Percentiles rank a stretch among this genome's conserved stretches.
Evolutionary conservation across 1,284 basidiomycete genomes (phyloP).

Genomic region (Ganoderma lingzhi): DNA sequence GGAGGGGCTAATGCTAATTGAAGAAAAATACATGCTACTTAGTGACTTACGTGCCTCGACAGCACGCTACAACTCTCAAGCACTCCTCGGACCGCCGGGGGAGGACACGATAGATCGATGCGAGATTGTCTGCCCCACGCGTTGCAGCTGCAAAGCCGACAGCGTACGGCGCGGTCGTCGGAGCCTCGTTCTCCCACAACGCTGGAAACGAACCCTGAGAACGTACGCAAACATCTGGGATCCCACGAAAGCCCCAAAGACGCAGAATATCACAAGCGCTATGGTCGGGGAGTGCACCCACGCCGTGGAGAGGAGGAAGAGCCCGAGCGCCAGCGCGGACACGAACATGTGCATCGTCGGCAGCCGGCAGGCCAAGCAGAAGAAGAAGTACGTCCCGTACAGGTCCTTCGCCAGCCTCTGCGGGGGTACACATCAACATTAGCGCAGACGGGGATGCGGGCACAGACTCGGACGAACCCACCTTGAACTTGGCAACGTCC

Average conservation of each 20-base stretch:
- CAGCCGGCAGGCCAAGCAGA: slow-evolving; percentile 67
- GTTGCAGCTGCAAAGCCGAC: neutral
- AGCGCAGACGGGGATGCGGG: neutral
- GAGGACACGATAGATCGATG: neutral
- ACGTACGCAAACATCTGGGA: slow-evolving; percentile 72
- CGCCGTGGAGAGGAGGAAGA: slow-evolving; percentile 69
- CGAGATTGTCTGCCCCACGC: neutral
- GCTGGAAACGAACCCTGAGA: neutral
- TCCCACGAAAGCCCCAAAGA: slow-evolving; percentile 61
- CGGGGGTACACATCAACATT: neutral
- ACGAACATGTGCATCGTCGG: slow-evolving; percentile 65
- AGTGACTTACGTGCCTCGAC: neutral
- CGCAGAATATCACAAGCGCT: slow-evolving; percentile 61
- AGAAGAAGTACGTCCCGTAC: slow-evolving; percentile 68
- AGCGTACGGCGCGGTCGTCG: neutral
- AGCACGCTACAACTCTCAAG: neutral
- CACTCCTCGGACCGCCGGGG: neutral
- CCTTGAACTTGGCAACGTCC: slow-evolving; percentile 57
- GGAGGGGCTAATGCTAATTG: neutral
- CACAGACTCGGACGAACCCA: slow-evolving; percentile 41
- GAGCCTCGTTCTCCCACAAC: neutral
- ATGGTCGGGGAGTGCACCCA: slow-evolving; percentile 68
- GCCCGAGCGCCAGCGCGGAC: slow-evolving; percentile 60
- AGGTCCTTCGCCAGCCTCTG: slow-evolving; percentile 64
- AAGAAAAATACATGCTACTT: neutral